phyloP scores from a whole-genome alignment of 2,329 filamentous ascomycete genomes.

The Juglanconis oblonga region DNA sequence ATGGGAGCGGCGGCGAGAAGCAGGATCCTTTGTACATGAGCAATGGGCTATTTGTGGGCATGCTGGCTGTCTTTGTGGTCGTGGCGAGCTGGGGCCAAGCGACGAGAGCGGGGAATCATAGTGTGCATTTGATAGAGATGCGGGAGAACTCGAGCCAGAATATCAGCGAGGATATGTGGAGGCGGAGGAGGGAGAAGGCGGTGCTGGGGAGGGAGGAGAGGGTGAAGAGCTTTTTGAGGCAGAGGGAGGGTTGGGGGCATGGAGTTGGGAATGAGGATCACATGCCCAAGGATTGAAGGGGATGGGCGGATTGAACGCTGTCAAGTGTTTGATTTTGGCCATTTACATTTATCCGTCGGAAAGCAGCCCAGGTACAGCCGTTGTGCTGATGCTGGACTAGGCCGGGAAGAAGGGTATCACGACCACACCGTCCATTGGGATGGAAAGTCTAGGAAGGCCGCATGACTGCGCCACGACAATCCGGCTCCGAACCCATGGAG shows the following conservation, averaged over 20 bases:
- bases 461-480: not conserved
- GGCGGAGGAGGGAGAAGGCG: constrained; percentile 50
- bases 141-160: constrained; percentile 65
- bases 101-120: constrained; percentile 62
- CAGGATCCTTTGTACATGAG: constrained; percentile 66
- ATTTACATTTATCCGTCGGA: too few relatives aligned
- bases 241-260: constrained; percentile 53
- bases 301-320: not conserved
- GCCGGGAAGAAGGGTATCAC: not conserved
- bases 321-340: not conserved
- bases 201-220: constrained; percentile 59
- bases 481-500: not conserved
- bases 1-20: constrained; percentile 39
- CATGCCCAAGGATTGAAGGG: constrained; percentile 4
- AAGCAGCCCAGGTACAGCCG: not conserved
- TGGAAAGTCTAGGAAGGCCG: not conserved
- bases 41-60: constrained; percentile 71
- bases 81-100: constrained; percentile 72
- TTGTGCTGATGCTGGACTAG: not conserved
- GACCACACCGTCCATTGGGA: constrained; percentile 4
- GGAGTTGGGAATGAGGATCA: constrained; percentile 8
- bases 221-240: constrained; percentile 73
- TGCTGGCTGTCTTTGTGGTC: constrained; percentile 68
- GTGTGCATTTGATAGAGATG: constrained; percentile 61
- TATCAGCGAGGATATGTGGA: constrained; percentile 58